Percentiles rank a stretch among this genome's conserved stretches.
These are phyloP conservation scores for Jackrogersella multiformis DNA, from an alignment of 495 filamentous ascomycete species.

Conservation along the genomic window DNA sequence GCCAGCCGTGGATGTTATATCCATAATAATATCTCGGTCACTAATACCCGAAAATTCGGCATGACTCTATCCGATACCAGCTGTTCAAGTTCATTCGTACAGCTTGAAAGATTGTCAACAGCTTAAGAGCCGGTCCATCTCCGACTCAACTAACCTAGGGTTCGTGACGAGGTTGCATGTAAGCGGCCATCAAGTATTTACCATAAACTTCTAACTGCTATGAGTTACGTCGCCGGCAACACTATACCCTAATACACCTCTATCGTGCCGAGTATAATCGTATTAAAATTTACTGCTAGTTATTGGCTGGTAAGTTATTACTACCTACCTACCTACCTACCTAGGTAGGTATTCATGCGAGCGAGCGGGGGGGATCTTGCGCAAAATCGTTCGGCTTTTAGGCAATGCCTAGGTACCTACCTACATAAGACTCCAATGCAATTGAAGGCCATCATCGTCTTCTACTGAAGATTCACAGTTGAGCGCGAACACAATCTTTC, in stretches of 20 bases:
- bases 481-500: neutral
- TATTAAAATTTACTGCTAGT: conserved; percentile 2
- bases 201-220: neutral
- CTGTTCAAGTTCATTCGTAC: neutral
- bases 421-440: too few relatives aligned
- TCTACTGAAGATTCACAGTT: neutral
- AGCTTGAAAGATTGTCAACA: neutral
- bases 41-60: conserved; percentile 9
- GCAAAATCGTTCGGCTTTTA: too few relatives aligned
- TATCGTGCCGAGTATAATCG: conserved; percentile 2
- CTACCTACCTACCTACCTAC: too few relatives aligned
- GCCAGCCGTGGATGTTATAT: neutral
- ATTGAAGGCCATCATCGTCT: too few relatives aligned
- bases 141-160: conserved; percentile 3
- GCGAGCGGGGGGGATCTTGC: conserved; percentile 19
- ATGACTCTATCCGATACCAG: conserved; percentile 16
- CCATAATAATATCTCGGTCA: neutral
- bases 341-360: too few relatives aligned
- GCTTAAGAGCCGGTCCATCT: conserved; percentile 2
- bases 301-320: conserved; percentile 20
- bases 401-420: too few relatives aligned
- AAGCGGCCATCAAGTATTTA: conserved; percentile 6
- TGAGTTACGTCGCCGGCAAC: neutral
- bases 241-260: neutral
- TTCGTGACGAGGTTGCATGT: neutral